phyloP scores from a whole-genome alignment of 176 grass and related monocot genomes.

The Musa beccarii region DNA sequence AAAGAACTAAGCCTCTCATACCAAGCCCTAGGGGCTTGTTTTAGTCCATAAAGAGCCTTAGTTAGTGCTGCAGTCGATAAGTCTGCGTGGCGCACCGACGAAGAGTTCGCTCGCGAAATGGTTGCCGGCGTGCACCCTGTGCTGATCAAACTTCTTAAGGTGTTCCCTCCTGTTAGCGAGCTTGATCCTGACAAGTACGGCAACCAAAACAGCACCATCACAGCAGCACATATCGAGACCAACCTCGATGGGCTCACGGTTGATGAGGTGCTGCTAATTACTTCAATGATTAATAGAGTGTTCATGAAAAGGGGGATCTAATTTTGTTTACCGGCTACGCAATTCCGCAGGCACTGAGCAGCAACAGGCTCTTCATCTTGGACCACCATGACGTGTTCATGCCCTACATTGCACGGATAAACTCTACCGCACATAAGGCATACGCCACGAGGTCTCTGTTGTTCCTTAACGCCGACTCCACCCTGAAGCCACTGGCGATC shows the following conservation, averaged over 20 bases:
- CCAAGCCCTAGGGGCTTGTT: no score
- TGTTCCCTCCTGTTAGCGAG: conserved; percentile 62
- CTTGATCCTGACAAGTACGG: conserved; percentile 64
- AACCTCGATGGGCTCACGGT: conserved; percentile 44
- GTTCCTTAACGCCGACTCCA: conserved; percentile 44
- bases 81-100: conserved; percentile 62
- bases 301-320: not conserved
- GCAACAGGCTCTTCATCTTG: conserved; percentile 56
- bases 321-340: no score
- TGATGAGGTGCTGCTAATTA: conserved; percentile 22
- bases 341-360: conserved; percentile 35
- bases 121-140: conserved; percentile 74
- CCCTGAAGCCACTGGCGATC: conserved; percentile 51
- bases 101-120: conserved; percentile 80
- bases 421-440: conserved; percentile 43
- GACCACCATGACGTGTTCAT: conserved; percentile 87
- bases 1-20: no score
- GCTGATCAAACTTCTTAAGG: conserved; percentile 53
- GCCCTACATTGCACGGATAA: conserved; percentile 61
- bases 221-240: conserved; percentile 44
- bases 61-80: conserved; percentile 27
- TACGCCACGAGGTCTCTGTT: conserved; percentile 75
- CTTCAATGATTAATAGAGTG: not conserved
- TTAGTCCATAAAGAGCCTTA: no score
- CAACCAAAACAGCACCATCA: conserved; percentile 70